These are phyloP conservation scores for Colletotrichum lupini DNA, from an alignment of 2,329 filamentous ascomycete genomes.

Conservation along the genomic window DNA sequence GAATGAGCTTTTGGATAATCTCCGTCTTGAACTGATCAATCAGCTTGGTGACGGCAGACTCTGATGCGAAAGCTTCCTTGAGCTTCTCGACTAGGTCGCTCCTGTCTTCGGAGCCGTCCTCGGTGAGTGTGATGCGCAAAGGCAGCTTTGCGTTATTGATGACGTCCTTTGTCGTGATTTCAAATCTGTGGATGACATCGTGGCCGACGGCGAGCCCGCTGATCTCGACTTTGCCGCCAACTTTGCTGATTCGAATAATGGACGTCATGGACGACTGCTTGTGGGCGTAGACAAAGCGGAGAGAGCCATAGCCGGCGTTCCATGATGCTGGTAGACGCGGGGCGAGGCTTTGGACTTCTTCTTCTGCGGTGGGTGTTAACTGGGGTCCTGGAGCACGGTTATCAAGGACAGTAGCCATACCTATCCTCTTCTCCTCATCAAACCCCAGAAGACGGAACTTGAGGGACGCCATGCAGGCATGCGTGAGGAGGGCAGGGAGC, in stretches of 20 bases:
- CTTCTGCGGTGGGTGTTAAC: constrained; percentile 54
- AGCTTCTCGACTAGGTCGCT: constrained; percentile 59
- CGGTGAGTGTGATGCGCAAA: constrained; percentile 62
- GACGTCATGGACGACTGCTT: constrained; percentile 86
- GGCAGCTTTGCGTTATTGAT: constrained; percentile 70
- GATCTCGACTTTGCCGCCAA: constrained; percentile 87
- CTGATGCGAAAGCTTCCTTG: constrained; percentile 78
- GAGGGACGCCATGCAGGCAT: constrained; percentile 84
- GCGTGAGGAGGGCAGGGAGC: constrained; percentile 83
- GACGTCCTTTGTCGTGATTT: constrained; percentile 80
- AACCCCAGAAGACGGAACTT: constrained; percentile 86
- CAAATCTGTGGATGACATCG: constrained; percentile 83
- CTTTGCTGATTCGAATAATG: constrained; percentile 82
- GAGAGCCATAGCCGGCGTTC: constrained; percentile 79
- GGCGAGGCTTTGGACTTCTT: constrained; percentile 66
- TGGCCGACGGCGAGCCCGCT: constrained; percentile 83
- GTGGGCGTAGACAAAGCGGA: constrained; percentile 89
- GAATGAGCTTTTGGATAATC: constrained; percentile 86
- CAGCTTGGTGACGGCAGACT: constrained; percentile 75
- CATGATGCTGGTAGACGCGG: constrained; percentile 79
- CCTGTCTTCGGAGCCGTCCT: constrained; percentile 59
- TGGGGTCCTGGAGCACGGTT: too few species aligned
- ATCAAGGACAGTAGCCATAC: constrained; percentile 54
- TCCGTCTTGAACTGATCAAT: constrained; percentile 78
- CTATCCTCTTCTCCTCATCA: constrained; percentile 81